Percentiles rank a stretch among this genome's conserved stretches.
Conservation (phyloP, 73 alveolate genomes). For the Paramecium bursaria region DNA sequence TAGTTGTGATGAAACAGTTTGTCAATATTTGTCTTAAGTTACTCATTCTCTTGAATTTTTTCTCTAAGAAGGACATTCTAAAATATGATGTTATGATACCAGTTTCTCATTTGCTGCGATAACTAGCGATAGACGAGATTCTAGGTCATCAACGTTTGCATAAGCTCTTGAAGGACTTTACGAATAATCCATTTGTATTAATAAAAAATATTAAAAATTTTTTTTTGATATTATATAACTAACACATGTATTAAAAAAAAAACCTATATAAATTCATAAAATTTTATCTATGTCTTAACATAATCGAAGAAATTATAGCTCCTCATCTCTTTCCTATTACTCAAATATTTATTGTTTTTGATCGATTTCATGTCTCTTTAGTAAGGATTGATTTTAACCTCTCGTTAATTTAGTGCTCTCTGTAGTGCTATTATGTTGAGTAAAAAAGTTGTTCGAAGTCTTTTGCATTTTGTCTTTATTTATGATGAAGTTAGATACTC, state of each 20-base stretch:
- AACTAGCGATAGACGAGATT: constrained; percentile 4
- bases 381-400: constrained; percentile 12
- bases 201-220: constrained; percentile 2
- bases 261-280: not conserved
- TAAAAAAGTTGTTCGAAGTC: constrained; percentile 20
- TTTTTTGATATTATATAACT: not conserved
- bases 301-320: constrained; percentile 6
- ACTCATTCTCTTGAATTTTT: constrained; percentile 32
- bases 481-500: too few species aligned
- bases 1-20: constrained; percentile 5
- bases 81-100: not conserved
- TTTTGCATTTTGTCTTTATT: constrained; percentile 17
- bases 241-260: not conserved
- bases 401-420: constrained; percentile 24
- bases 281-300: constrained; percentile 33
- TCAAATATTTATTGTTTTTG: constrained; percentile 28
- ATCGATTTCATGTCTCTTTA: constrained; percentile 36
- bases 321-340: constrained; percentile 39
- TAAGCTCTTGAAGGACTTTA: constrained; percentile 14
- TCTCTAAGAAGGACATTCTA: constrained; percentile 38
- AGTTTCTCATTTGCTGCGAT: constrained; percentile 44
- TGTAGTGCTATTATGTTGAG: constrained; percentile 33
- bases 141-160: constrained; percentile 6
- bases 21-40: constrained; percentile 16
- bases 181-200: constrained; percentile 5